These are phyloP conservation scores for Cucumis cinereus DNA, from an alignment of 306 rosid species.

Conservation along the genomic window DNA sequence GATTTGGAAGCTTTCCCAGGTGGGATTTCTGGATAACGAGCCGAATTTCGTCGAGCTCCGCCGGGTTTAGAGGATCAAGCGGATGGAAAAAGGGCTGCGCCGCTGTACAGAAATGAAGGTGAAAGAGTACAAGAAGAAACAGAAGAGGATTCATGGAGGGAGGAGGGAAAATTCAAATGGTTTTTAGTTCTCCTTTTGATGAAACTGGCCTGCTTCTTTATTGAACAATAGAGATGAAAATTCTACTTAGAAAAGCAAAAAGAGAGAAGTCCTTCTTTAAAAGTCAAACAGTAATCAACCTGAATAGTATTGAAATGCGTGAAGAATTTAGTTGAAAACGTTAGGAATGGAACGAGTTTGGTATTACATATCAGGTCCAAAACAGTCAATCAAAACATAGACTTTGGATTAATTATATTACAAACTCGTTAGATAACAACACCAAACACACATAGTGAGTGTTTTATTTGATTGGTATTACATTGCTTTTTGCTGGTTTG, in stretches of 20 bases:
- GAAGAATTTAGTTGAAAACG: too few species aligned
- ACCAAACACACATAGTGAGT: too few species aligned
- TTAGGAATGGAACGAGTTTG: too few species aligned
- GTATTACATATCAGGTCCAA: too few species aligned
- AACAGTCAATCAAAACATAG: too few species aligned
- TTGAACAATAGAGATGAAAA: neutral
- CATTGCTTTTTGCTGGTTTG: neutral
- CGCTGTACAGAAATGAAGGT: conserved; percentile 19
- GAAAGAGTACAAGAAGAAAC: conserved; percentile 18
- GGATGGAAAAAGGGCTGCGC: conserved; percentile 36
- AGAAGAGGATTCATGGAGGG: conserved; percentile 25
- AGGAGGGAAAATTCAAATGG: neutral
- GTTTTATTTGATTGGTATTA: too few species aligned
- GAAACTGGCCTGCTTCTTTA: neutral
- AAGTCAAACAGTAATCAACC: neutral
- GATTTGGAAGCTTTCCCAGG: conserved; percentile 52
- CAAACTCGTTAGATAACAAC: too few species aligned
- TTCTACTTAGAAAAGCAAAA: neutral
- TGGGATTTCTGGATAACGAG: conserved; percentile 34
- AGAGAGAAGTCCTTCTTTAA: neutral
- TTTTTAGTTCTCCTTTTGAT: neutral
- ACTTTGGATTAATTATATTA: too few species aligned
- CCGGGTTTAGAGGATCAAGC: conserved; percentile 57
- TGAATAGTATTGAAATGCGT: too few species aligned
- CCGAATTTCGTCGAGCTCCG: conserved; percentile 48